Evolutionary conservation across 305 asterid species (phyloP).

Genomic region (Fraxinus greggii): DNA sequence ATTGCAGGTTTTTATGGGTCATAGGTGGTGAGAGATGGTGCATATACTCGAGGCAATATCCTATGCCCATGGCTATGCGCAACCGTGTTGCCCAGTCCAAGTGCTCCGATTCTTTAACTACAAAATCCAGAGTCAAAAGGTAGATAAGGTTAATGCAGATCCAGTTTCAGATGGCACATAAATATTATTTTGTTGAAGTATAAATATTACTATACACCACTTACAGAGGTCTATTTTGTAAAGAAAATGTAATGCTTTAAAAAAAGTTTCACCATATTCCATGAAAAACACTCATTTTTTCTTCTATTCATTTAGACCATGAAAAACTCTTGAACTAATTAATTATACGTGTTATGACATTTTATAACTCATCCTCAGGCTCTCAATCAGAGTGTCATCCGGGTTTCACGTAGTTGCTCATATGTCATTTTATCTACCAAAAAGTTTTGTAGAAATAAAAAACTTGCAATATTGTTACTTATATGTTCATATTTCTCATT

Average conservation of each 20-base stretch:
- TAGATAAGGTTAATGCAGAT: not conserved
- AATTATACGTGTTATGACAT: not conserved
- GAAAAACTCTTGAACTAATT: not conserved
- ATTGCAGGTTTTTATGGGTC: slow-evolving; percentile 36
- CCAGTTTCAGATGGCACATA: not conserved
- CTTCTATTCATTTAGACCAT: not conserved
- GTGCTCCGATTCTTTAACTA: slow-evolving; percentile 48
- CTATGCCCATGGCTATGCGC: slow-evolving; percentile 51
- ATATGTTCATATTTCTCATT: not conserved
- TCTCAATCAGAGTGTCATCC: not conserved
- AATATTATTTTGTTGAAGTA: not conserved
- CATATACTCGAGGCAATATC: slow-evolving; percentile 49
- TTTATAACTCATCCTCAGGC: not conserved
- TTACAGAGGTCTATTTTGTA: not conserved
- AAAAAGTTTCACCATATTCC: not conserved
- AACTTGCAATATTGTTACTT: not conserved
- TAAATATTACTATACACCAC: not conserved
- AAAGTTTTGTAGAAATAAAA: not conserved
- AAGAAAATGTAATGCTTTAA: not conserved
- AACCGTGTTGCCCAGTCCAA: slow-evolving; percentile 45
- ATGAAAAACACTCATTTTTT: not conserved
- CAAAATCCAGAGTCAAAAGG: not conserved
- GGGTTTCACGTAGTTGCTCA: not conserved
- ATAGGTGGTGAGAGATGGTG: slow-evolving; percentile 43
- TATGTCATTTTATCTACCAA: not conserved